Evolutionary conservation across 2,329 filamentous ascomycete genomes (phyloP), one percentile per base, ranked within the genome.

Genomic region (Calonectria ilicicola): DNA sequence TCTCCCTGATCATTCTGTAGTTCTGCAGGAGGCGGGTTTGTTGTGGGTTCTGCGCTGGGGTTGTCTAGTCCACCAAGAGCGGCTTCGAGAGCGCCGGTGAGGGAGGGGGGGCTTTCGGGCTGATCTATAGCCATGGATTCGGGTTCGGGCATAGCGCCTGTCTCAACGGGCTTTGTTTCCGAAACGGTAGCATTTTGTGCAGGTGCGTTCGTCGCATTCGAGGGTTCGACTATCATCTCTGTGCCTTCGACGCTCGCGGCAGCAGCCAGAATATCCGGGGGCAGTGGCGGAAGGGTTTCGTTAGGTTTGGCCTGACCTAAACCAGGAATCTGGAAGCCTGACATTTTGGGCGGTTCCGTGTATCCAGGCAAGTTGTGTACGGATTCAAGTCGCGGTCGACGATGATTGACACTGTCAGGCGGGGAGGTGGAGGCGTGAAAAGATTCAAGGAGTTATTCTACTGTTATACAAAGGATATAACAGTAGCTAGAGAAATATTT

Each of bases 11-110:
- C 83, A 42, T 80, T 79, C 58, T 83, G 82, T n/a, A 83, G 80
- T 2, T 77, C 74, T 19, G 62, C 75, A 17, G 74, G 38, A 38
- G 44, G 69, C 44, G 73, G 40, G 38, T 67, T 66, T 62, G 58
- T 40, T 69, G 76, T 70, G 46, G 74, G 79, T 26, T 70, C 67
- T 66, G 73, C 23, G 15, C 35, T 69, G 19, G 69, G 49, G 7
- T 72, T 72, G 12, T 80, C 80, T 19, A 87, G 79, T 8, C 84
- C 85, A 4, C 83, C 84, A 9, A 88, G 81, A 29, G 85, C 85
- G 12, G 86, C 86, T 74, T 87, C 86, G 1, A 88, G 81, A 1
- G 86, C 86, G 32, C 82, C 77, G 5, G 85, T 86, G 2, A 88
- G 79, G 4, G 83, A 85, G 1, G 83, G 81, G 0, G 84, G 82